Percentiles rank a stretch among this genome's conserved stretches.
Evolutionary conservation across 306 rosid species (phyloP).

Genomic region (Cucumis sativus): Cucumber_9930_V3 NC_026656.2:22442501-22443000

Average conservation of each 20-base stretch:
- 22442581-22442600: background rate
- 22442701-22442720: background rate
- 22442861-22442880: background rate
- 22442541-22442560: background rate
- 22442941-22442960: background rate
- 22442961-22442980: background rate
- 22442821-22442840: background rate
- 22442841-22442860: background rate
- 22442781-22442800: background rate
- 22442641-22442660: background rate
- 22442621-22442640: background rate
- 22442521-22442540: background rate
- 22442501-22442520: background rate
- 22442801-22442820: background rate
- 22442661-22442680: background rate
- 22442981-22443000: slow-evolving; percentile 13
- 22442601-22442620: background rate
- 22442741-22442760: background rate
- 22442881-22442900: background rate
- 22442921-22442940: background rate
- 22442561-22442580: background rate
- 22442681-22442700: background rate
- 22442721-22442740: background rate
- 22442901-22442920: background rate
- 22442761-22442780: background rate